Evolutionary conservation across 139 green algal genomes (phyloP).

Genomic region (Picochlorum sp.): DNA sequence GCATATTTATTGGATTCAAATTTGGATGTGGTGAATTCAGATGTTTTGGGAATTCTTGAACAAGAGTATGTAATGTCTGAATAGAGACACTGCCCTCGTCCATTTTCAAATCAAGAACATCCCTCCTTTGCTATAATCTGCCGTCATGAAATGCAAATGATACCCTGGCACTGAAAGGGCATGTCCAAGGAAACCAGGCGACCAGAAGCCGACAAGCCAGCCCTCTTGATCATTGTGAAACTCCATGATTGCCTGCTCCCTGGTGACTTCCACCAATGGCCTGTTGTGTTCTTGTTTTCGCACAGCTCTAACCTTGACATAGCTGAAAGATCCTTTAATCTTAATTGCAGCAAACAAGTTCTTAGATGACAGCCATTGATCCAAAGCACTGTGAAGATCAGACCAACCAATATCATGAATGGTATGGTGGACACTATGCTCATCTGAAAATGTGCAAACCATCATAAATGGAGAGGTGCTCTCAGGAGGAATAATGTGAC

Average conservation of each 20-base stretch:
- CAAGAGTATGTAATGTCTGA: background rate
- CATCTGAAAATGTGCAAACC: background rate
- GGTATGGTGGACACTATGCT: background rate
- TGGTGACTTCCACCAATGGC: background rate
- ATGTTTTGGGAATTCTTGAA: background rate
- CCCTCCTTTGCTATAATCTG: background rate
- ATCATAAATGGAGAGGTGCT: background rate
- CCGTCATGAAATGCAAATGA: background rate
- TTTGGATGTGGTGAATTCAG: background rate
- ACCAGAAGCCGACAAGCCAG: background rate
- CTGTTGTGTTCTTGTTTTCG: background rate
- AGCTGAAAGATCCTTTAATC: background rate
- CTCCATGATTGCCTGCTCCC: background rate
- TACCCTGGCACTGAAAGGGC: background rate
- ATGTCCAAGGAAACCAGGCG: constrained; percentile 1
- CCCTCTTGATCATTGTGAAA: background rate
- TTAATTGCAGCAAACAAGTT: background rate
- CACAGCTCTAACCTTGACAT: background rate
- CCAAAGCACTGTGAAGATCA: background rate
- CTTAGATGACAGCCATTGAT: background rate
- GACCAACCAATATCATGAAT: background rate
- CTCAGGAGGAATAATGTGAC: background rate
- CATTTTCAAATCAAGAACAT: constrained; percentile 3
- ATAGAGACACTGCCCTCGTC: background rate
- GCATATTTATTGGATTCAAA: too few species aligned